These are phyloP conservation scores for Backusella parvicylindrica DNA, from an alignment of 192 early-diverging fungal species.

Conservation along the genomic window DNA sequence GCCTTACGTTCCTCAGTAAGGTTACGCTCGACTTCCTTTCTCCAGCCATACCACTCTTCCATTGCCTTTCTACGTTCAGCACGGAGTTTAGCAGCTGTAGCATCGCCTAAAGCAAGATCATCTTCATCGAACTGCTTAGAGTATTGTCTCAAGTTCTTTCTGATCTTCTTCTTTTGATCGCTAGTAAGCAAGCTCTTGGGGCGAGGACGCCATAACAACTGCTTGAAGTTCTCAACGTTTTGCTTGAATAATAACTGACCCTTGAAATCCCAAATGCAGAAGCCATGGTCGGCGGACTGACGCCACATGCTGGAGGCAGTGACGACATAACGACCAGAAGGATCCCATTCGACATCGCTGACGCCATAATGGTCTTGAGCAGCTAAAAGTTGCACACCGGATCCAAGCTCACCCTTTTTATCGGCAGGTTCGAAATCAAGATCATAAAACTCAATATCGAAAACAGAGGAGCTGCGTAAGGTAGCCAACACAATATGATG, in stretches of 20 bases:
- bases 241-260: conserved; percentile 78
- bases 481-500: conserved; percentile 87
- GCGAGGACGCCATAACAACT: conserved; percentile 93
- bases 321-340: conserved; percentile 90
- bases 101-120: conserved; percentile 71
- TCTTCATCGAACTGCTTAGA: conserved; percentile 84
- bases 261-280: conserved; percentile 86
- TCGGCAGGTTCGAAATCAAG: conserved; percentile 70
- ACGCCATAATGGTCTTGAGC: conserved; percentile 90
- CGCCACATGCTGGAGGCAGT: conserved; percentile 89
- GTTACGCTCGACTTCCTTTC: conserved; percentile 60
- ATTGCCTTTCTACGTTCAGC: conserved; percentile 69
- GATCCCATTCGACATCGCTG: conserved; percentile 98
- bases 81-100: conserved; percentile 70
- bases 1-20: conserved; percentile 51
- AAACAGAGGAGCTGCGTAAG: conserved; percentile 64
- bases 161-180: conserved; percentile 80
- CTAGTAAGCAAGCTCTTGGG: conserved; percentile 75
- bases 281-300: conserved; percentile 82
- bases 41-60: conserved; percentile 84
- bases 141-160: conserved; percentile 91
- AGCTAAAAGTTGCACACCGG: conserved; percentile 60
- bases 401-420: conserved; percentile 46
- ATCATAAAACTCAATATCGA: conserved; percentile 94
- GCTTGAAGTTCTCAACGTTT: conserved; percentile 79